Evolutionary conservation across 176 grass and related monocot species (phyloP), one percentile per base, ranked within the genome.

Genomic region (Thinopyrum elongatum): DNA sequence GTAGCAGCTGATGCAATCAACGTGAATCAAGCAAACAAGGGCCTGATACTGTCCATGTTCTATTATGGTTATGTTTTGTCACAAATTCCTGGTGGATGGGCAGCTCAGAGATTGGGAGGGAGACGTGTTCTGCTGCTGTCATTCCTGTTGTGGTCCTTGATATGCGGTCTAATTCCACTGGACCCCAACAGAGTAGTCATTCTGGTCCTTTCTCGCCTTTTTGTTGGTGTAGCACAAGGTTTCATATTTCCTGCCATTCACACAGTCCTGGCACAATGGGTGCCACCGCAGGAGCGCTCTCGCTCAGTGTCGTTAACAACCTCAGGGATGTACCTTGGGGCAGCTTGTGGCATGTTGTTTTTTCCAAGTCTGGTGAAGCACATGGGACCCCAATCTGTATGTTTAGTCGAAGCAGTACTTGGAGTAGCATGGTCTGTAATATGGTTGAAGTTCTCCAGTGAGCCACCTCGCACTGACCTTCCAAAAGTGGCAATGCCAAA

Each of bases 211-310:
- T 75, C 72, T 75, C 72, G 72, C 72, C 72, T 75, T 75, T 49
- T 75, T 49, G 72, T 75, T 51, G 72, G 72, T 75, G 42, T 75
- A 6, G 72, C 72, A 29, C 72, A 75, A 75, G 42, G 72, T 29
- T 75, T 75, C 42, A 75, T 75, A 49, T 75, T 75, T 75, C 42
- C 72, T 75, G 72, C 72, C 42, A 75, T 75, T 75, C 72, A 75
- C 42, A 51, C 42, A 10, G 72, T 75, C 27, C 71, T 74, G 23
- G 72, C 72, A 17, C 72, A 75, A 29, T 75, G 72, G 72, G 72
- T 75, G 42, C 72, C 72, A 1, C 72, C 42, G 7, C 72, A 75
- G 72, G 41, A 49, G 25, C 72, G 72, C 72, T 75, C 72, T 49
- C 72, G 72, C 15, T 75, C 72, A 49, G 72, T 75, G 42, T 75